Evolutionary conservation across 331 rosid genomes (phyloP), one percentile per base, ranked within the genome.

Genomic region (Prunus yedoensis): DNA sequence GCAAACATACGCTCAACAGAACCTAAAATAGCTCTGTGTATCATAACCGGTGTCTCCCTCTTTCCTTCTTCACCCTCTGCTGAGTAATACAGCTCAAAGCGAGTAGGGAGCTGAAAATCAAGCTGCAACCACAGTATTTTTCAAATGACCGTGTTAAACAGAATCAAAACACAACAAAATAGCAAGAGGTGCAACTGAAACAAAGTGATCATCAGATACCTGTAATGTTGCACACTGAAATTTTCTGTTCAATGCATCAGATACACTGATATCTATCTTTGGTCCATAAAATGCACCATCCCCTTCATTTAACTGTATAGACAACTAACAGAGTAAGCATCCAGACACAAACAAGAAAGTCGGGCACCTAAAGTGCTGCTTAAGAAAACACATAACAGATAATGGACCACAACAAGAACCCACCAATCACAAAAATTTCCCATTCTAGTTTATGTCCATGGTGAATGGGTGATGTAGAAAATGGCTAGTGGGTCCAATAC

Each of bases 1-100:
- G 99, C 99, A 88, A 94, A 92, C 99, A 95, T 95, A 41, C 98
- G 89, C 79, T 92, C 99, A 76, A 95, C 99, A 69, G 99, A 95
- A 67, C 99, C 98, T 74, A 95, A 86, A 77, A 95, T 79, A 54
- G 99, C 98, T 88, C 99, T 84, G 82, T 95, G 99, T 73, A 95
- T 95, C 99, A 95, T 95, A 76, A 95, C 99, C 59, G 98, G 99
- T 53, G 83, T 79, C 85, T 95, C 99, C 85, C 91, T 90, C 84
- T 90, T 95, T 78, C 91, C 96, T 81, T 95, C 96, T 86, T 95
- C 99, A 74, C 93, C 99, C 88, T 95, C 99, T 59, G 97, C 96
- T 3, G 97, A 95, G 89, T 85, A 95, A 83, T 89, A 91, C 87
- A 92, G 79, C 79, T 92, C 91, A 63, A 95, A 95, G 25, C 97